phyloP scores from a whole-genome alignment of 1,284 basidiomycete genomes.

The Agroathelia rolfsii region DNA sequence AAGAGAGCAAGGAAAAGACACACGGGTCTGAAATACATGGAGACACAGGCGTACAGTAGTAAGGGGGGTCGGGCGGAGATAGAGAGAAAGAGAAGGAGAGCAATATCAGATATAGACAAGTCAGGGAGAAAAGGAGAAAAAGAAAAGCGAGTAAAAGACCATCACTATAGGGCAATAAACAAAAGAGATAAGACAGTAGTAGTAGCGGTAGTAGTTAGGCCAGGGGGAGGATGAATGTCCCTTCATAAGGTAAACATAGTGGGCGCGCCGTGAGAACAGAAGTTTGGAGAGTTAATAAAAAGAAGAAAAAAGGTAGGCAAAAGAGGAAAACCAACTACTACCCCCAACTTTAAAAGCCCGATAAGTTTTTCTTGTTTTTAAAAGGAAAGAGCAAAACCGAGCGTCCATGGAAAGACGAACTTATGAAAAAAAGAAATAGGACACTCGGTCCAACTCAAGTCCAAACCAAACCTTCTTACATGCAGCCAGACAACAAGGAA shows the following conservation, averaged over 20 bases:
- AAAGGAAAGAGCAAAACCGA: slow-evolving; percentile 19
- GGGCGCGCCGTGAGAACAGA: slow-evolving; percentile 13
- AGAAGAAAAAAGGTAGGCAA: slow-evolving; percentile 13
- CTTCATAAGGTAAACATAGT: slow-evolving; percentile 8
- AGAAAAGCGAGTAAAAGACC: no score
- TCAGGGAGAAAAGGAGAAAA: no score
- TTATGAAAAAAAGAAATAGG: slow-evolving; percentile 48
- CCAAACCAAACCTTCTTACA: slow-evolving; percentile 10
- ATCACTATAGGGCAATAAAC: no score
- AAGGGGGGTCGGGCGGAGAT: no score
- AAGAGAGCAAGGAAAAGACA: no score
- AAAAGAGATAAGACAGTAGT: slow-evolving; percentile 5
- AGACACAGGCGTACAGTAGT: no score
- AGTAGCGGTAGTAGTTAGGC: slow-evolving; percentile 7
- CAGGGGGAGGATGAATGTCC: slow-evolving; percentile 5
- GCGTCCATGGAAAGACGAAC: slow-evolving; percentile 28
- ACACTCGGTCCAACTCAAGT: slow-evolving; percentile 48
- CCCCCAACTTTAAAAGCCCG: slow-evolving; percentile 20
- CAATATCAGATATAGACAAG: no score
- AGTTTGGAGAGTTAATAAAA: slow-evolving; percentile 11
- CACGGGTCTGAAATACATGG: no score
- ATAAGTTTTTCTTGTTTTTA: slow-evolving; percentile 23
- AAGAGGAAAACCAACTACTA: slow-evolving; percentile 10
- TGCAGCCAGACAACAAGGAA: slow-evolving; percentile 6
- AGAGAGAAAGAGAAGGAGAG: slow-evolving; percentile 6